Evolutionary conservation across 1,139 yeast genomes (phyloP).

Genomic region (Blastobotrys elegans): DNA sequence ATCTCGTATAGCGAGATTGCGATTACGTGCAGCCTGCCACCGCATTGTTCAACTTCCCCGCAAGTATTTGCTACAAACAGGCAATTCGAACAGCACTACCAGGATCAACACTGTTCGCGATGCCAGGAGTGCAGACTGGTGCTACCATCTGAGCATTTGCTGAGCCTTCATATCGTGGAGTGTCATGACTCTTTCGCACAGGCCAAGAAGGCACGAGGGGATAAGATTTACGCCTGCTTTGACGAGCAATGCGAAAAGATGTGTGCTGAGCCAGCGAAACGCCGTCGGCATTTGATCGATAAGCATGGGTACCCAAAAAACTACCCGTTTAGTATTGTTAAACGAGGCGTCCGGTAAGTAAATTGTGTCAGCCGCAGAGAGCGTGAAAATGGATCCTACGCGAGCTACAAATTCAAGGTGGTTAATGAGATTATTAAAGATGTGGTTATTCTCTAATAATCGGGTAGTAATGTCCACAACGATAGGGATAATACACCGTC

Average conservation of each 20-base stretch:
- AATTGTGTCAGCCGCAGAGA: background rate
- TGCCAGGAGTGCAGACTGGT: conserved; percentile 43
- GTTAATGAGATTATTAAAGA: no score
- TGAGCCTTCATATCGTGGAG: conserved; percentile 51
- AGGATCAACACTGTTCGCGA: conserved; percentile 22
- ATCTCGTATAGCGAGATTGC: background rate
- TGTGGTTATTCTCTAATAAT: no score
- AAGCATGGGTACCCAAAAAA: conserved; percentile 47
- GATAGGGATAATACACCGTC: no score
- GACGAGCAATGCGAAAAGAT: conserved; percentile 36
- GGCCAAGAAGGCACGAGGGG: conserved; percentile 40
- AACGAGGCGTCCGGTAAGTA: background rate
- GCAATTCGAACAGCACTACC: conserved; percentile 26
- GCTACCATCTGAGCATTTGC: conserved; percentile 41
- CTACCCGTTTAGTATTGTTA: conserved; percentile 17
- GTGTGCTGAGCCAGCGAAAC: conserved; percentile 38
- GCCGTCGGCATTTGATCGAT: conserved; percentile 47
- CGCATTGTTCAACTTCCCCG: conserved; percentile 15
- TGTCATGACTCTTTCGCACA: conserved; percentile 48
- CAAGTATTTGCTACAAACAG: conserved; percentile 8
- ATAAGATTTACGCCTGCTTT: conserved; percentile 42
- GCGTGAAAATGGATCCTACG: no score
- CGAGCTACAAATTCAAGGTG: no score
- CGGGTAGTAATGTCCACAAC: no score
- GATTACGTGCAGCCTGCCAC: conserved; percentile 18